phyloP scores from a whole-genome alignment of 345 rosid species.

The Rhizophora mangle region DNA sequence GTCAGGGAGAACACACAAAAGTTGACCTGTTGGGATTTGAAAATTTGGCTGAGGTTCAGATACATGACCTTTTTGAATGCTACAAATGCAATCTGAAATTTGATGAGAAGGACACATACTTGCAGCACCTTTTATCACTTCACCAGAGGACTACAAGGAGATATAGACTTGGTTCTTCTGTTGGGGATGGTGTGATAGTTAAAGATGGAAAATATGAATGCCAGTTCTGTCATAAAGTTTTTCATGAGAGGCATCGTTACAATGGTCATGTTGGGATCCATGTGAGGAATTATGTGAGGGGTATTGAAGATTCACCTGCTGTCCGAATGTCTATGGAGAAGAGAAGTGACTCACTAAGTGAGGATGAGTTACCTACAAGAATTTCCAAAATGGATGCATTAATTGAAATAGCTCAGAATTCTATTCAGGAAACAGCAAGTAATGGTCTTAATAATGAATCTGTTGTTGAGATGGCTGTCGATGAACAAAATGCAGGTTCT shows the following conservation, averaged over 20 bases:
- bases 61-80: constrained; percentile 59
- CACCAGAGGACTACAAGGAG: constrained; percentile 67
- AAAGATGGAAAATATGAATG: constrained; percentile 78
- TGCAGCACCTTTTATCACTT: constrained; percentile 64
- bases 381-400: constrained; percentile 82
- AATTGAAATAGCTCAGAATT: constrained; percentile 79
- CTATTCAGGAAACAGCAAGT: constrained; percentile 48
- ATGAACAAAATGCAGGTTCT: constrained; percentile 27
- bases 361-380: constrained; percentile 38
- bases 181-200: constrained; percentile 71
- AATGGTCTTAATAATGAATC: constrained; percentile 28
- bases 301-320: constrained; percentile 52
- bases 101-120: constrained; percentile 58
- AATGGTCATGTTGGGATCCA: constrained; percentile 74
- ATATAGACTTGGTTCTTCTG: constrained; percentile 63
- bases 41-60: constrained; percentile 55
- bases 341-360: constrained; percentile 29
- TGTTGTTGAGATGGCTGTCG: constrained; percentile 21
- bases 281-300: constrained; percentile 64
- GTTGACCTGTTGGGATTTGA: constrained; percentile 36
- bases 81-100: constrained; percentile 64
- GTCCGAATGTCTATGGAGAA: constrained; percentile 28
- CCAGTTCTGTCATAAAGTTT: constrained; percentile 74
- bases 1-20: constrained; percentile 30
- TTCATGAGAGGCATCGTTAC: constrained; percentile 66